A percentile compares a stretch with the other conserved stretches of the same genome.
phyloP scores from a whole-genome alignment of 163 green algal species.

The Chloromonas sp. region DNA sequence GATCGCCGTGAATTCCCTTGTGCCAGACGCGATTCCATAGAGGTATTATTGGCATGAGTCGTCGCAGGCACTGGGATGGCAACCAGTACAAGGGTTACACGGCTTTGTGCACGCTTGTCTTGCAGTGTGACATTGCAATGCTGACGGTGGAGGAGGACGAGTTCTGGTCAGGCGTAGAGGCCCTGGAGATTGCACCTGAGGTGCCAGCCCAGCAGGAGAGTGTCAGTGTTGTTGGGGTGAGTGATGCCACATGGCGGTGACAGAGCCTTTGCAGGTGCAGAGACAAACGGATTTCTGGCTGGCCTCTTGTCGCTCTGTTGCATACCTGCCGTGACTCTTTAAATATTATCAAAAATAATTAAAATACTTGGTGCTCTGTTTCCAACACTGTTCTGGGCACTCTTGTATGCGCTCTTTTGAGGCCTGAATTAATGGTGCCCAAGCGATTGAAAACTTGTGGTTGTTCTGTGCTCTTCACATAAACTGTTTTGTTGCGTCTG shows the following conservation, averaged over 20 bases:
- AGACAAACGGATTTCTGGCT: background rate
- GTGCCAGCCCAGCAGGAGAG: constrained; percentile 27
- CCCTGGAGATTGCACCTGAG: constrained; percentile 1
- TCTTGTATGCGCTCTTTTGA: background rate
- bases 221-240: constrained; percentile 37
- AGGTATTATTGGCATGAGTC: background rate
- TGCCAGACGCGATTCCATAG: background rate
- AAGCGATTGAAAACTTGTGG: background rate
- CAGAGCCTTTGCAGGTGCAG: background rate
- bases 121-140: constrained; percentile 41
- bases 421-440: too few relatives aligned
- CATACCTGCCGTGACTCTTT: background rate
- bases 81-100: background rate
- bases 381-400: background rate
- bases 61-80: background rate
- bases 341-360: background rate
- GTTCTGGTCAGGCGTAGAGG: constrained; percentile 22
- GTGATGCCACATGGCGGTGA: background rate
- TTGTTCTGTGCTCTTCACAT: background rate
- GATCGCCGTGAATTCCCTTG: background rate
- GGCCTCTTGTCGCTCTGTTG: background rate
- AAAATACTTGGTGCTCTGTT: background rate
- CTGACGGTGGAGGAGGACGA: constrained; percentile 38
- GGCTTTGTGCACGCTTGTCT: background rate
- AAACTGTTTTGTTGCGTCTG: too few relatives aligned